Percentiles rank a stretch among this genome's conserved stretches.
These are phyloP conservation scores for Hansfordia pulvinata DNA, from an alignment of 2,329 filamentous ascomycete species.

Conservation along the genomic window DNA sequence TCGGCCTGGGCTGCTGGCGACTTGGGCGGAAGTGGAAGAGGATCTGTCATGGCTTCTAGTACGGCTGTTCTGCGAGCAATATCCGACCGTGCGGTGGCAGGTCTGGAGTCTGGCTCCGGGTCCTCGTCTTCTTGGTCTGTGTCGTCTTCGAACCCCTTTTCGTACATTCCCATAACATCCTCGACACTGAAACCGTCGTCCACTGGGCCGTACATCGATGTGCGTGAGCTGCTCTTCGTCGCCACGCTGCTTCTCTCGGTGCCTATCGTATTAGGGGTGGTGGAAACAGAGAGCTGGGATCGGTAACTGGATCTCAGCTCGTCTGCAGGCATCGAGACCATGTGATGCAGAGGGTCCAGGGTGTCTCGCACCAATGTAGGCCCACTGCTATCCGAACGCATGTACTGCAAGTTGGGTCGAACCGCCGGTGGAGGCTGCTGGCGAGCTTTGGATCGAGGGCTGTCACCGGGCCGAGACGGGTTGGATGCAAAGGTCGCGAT, in stretches of 20 bases:
- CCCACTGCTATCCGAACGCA: conserved; percentile 21
- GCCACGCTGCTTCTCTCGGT: conserved; percentile 74
- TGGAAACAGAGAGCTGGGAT: conserved; percentile 40
- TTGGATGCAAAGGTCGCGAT: conserved; percentile 31
- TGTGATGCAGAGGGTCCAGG: conserved; percentile 26
- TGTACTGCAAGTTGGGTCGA: conserved; percentile 17
- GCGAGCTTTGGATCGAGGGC: conserved; percentile 10
- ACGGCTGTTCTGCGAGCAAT: conserved; percentile 21
- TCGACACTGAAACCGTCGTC: conserved; percentile 49
- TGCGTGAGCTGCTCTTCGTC: conserved; percentile 67
- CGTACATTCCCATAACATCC: conserved; percentile 59
- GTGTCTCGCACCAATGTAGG: conserved; percentile 20
- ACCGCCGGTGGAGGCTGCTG: conserved; percentile 11
- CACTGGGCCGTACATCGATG: conserved; percentile 37
- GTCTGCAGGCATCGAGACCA: conserved; percentile 32
- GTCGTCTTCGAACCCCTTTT: conserved; percentile 44
- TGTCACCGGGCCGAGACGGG: conserved; percentile 20
- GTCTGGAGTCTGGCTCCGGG: conserved; percentile 21
- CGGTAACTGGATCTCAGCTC: conserved; percentile 42
- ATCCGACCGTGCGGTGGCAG: conserved; percentile 24
- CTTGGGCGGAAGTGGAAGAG: conserved; percentile 14
- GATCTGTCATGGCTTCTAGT: conserved; percentile 25
- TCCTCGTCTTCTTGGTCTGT: conserved; percentile 18
- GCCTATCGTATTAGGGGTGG: conserved; percentile 44
- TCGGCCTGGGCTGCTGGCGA: conserved; percentile 6